Percentiles rank a stretch among this genome's conserved stretches.
Conservation (phyloP, 345 rosid species). For the Pugionium cornutum region DNA sequence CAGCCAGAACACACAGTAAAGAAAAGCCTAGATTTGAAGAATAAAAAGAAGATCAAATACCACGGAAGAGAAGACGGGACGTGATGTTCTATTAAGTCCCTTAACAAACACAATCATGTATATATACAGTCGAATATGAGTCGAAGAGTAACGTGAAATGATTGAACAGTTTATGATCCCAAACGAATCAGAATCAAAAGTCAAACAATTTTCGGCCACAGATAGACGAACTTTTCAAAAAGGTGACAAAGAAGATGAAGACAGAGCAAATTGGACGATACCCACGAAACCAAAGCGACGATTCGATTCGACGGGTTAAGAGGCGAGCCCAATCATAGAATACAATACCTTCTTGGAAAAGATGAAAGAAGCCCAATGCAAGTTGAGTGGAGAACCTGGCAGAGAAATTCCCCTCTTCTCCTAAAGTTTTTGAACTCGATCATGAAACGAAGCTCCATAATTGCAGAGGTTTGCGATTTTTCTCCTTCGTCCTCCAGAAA, state of each 20-base stretch:
- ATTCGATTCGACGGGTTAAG: constrained; percentile 35
- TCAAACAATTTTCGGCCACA: constrained; percentile 24
- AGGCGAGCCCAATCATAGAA: constrained; percentile 25
- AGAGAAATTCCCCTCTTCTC: background rate
- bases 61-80: background rate
- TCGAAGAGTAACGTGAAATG: constrained; percentile 1
- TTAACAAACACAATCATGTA: constrained; percentile 4
- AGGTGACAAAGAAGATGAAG: constrained; percentile 7
- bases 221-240: constrained; percentile 4
- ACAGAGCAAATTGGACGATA: constrained; percentile 9
- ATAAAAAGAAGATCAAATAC: constrained; percentile 18
- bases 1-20: background rate
- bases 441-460: constrained; percentile 7
- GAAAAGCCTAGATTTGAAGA: background rate
- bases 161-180: constrained; percentile 9
- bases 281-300: constrained; percentile 12
- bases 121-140: constrained; percentile 2
- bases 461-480: constrained; percentile 10
- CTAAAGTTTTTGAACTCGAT: background rate
- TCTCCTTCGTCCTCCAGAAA: background rate
- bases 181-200: constrained; percentile 39
- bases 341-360: constrained; percentile 31
- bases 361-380: background rate
- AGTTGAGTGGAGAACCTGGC: constrained; percentile 6
- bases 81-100: constrained; percentile 15